Base-by-base conservation (phyloP, 2,329 filamentous ascomycete species). In the Rutstroemia sp. region DNA sequence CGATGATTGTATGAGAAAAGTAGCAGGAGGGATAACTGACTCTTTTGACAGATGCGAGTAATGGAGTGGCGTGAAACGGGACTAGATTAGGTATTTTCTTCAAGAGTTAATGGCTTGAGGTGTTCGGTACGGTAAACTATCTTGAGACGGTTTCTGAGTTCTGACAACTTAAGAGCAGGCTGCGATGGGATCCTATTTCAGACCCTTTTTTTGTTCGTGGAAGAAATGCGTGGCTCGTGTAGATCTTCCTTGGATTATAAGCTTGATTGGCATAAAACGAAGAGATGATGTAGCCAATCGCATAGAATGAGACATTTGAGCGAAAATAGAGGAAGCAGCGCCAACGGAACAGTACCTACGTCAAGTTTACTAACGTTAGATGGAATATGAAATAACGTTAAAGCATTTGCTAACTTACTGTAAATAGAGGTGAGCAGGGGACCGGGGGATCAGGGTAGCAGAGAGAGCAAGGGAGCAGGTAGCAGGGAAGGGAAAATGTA, bases 211-310 rank as follows among this genome's bases (percentile, higher is more conserved):
- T 34, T 34, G 30, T 69, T 68, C 65, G 68, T 65, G 69, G 72
- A 67, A 70, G 68, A 48, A n/a, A 48, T 72, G 69, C 67, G 71
- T 75, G 69, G 69, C 69, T 73, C 67, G 70, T 67, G 69, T 74
- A 69, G 69, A 67, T 69, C 65, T 64, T 64, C 30, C 30, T 59
- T 64, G 64, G 71, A 64, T 65, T 69, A 69, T 71, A 62, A 69
- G 73, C 69, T 72, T 76, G 74, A 77, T 77, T 76, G 75, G 75
- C 60, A 65, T 63, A 42, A 61, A 62, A 34, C 62, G 30, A 65
- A 61, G 65, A 59, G 59, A 59, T 67, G 63, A 60, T 62, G 60
- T 58, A 63, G 64, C 66, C 67, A 69, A 71, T 75, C 74, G 76
- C 76, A 73, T 70, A 71, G 72, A 60, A 64, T 65, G 63, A 65